Evolutionary conservation across 225 moss, liverwort and hornwort genomes (phyloP), one percentile per base, ranked within the genome.

Genomic region (Neckera pumila): DNA sequence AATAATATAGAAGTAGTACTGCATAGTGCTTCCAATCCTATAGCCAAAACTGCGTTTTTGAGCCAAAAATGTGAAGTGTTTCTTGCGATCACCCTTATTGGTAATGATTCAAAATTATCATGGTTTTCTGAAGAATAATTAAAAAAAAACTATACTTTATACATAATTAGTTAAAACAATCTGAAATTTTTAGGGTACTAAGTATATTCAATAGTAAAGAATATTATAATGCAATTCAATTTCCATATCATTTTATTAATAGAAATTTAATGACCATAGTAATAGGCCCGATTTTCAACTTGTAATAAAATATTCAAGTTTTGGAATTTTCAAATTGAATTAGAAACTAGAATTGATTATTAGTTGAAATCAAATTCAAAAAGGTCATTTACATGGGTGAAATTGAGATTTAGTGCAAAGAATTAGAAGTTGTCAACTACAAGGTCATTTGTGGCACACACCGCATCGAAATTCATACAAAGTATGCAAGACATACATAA

Each of bases 391-490:
- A 14, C 25, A 42, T 14, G 1, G 14, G 14, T 14, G 22, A 40
- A 40, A 40, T 49, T 49, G 12, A 75, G 25, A 31, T 31, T 1
- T 19, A 31, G 19, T 7, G 1, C 1, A 0, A 20, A 0, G 33
- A 49, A 0, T 11, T 20, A 49, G 12, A 12, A 20, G 33, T 49
- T 75, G 12, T 20, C 1, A 47, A 11, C 11, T 47, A 12, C 11
- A 47, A 47, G 49, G 40, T 42, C 70, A 40, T 70, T 0, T 0
- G 0, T 15, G 2, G 9, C 25, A 42, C 26, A 9, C 2, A 25
- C 0, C 3, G 0, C 33, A 76, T 12, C 8, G 0, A 20, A 33
- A 51, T 76, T 76, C 12, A 18, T 76, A 20, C 1, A 33, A 28
- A 49, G 20, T 33, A 76, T 33, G 12, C 8, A 76, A 51, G 5